phyloP scores from a whole-genome alignment of 805 yeast species.

The Starmerella roubikii region DNA sequence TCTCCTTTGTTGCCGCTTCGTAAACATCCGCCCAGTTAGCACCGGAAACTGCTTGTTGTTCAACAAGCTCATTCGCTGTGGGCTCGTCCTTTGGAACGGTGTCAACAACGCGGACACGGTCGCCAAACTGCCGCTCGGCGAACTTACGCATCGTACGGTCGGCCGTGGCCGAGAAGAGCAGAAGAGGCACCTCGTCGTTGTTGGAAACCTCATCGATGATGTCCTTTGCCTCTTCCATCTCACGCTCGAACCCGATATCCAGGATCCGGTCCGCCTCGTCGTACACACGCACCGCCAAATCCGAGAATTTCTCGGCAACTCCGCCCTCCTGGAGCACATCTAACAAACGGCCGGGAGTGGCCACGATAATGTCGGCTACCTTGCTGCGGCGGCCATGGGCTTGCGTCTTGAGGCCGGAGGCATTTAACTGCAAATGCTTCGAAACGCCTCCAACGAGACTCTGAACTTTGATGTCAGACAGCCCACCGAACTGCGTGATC shows the following conservation, averaged over 20 bases:
- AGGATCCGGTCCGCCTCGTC: conserved; percentile 88
- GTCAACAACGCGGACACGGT: conserved; percentile 36
- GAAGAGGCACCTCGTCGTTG: conserved; percentile 36
- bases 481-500: conserved; percentile 28
- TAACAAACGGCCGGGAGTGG: conserved; percentile 77
- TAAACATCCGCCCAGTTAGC: conserved; percentile 43
- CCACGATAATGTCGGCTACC: conserved; percentile 47
- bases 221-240: conserved; percentile 31
- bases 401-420: conserved; percentile 17
- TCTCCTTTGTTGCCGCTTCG: conserved; percentile 38
- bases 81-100: conserved; percentile 63
- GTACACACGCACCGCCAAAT: conserved; percentile 51
- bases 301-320: conserved; percentile 34
- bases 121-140: conserved; percentile 38
- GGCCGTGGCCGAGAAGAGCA: conserved; percentile 81
- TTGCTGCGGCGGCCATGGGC: conserved; percentile 26
- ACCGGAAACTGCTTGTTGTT: conserved; percentile 50
- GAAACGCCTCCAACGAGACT: conserved; percentile 59
- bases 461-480: conserved; percentile 29
- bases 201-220: conserved; percentile 41
- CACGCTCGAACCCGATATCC: conserved; percentile 65
- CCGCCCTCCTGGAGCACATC: conserved; percentile 42
- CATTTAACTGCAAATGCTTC: conserved; percentile 28
- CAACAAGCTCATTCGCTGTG: conserved; percentile 64
- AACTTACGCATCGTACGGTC: conserved; percentile 51